A percentile compares a stretch with the other conserved stretches of the same genome.
These are phyloP conservation scores for Wickerhamiella sergipiensis DNA, from an alignment of 805 yeast genomes.

Conservation along the genomic window DNA sequence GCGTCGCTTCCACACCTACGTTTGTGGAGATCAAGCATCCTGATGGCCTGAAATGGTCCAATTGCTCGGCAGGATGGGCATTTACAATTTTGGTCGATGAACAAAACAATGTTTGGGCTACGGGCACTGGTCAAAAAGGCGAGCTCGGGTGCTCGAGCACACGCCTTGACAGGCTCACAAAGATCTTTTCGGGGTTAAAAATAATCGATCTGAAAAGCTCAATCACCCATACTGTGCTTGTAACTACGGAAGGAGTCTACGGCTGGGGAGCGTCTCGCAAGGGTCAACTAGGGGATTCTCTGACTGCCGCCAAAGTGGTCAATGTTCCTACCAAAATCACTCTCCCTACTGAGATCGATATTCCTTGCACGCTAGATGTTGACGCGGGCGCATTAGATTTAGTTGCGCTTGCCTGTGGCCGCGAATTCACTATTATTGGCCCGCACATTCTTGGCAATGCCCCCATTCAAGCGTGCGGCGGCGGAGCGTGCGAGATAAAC, in stretches of 20 bases:
- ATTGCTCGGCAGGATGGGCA: slow-evolving; percentile 71
- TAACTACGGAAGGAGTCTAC: slow-evolving; percentile 31
- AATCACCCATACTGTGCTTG: slow-evolving; percentile 22
- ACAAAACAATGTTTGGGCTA: slow-evolving; percentile 30
- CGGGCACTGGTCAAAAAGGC: slow-evolving; percentile 60
- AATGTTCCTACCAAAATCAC: slow-evolving; percentile 9
- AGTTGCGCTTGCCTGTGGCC: slow-evolving; percentile 36
- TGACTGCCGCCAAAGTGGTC: not conserved
- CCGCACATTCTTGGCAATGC: not conserved
- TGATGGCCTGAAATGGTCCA: slow-evolving; percentile 26
- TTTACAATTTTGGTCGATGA: slow-evolving; percentile 39
- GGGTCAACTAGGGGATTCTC: slow-evolving; percentile 33
- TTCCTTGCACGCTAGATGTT: no score
- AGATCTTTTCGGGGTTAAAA: slow-evolving; percentile 9
- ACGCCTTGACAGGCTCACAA: not conserved
- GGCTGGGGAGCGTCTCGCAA: slow-evolving; percentile 63
- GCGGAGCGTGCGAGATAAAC: no score
- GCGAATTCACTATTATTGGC: slow-evolving; percentile 38
- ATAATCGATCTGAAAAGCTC: slow-evolving; percentile 20
- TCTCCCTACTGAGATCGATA: not conserved
- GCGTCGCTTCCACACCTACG: not conserved
- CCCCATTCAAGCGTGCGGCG: no score
- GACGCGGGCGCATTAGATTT: no score
- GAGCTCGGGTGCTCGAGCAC: slow-evolving; percentile 35
- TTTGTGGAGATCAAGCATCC: slow-evolving; percentile 9